Evolutionary conservation across 2,329 filamentous ascomycete species (phyloP).

Genomic region (Fusarium transvaalense): DNA sequence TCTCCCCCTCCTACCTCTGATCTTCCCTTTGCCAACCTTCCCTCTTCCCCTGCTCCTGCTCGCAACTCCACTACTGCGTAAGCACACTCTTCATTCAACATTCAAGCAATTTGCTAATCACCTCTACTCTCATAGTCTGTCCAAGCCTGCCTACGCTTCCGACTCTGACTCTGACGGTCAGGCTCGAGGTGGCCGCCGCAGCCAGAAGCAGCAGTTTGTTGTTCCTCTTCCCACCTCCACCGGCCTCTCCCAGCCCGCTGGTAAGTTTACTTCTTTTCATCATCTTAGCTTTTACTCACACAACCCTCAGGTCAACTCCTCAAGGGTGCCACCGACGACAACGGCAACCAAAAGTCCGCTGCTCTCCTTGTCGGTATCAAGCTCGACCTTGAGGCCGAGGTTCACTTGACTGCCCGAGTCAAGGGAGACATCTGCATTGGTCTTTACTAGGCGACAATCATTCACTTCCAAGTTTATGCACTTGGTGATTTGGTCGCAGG

Average conservation of each 20-base stretch:
- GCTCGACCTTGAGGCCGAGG: slow-evolving; percentile 72
- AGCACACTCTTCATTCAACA: slow-evolving; percentile 26
- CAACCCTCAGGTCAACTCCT: slow-evolving; percentile 62
- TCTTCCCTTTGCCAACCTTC: slow-evolving; percentile 40
- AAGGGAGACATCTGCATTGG: slow-evolving; percentile 70
- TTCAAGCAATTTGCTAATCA: slow-evolving; percentile 26
- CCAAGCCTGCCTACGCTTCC: slow-evolving; percentile 50
- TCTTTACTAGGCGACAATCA: slow-evolving; percentile 42
- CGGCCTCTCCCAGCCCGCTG: slow-evolving; percentile 53
- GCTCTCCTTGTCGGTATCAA: slow-evolving; percentile 72
- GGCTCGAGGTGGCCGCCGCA: slow-evolving; percentile 49
- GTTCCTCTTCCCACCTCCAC: slow-evolving; percentile 51
- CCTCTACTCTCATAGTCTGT: slow-evolving; percentile 33
- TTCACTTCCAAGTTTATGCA: slow-evolving; percentile 1
- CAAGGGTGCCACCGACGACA: slow-evolving; percentile 67
- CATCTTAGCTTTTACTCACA: slow-evolving; percentile 7
- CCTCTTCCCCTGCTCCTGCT: slow-evolving; percentile 39
- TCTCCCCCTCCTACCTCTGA: slow-evolving; percentile 39
- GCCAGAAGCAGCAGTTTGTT: slow-evolving; percentile 47
- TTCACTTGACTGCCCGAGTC: slow-evolving; percentile 70
- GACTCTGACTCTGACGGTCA: slow-evolving; percentile 51
- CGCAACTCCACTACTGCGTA: slow-evolving; percentile 37
- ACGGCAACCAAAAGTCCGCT: slow-evolving; percentile 69
- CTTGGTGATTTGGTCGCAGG: slow-evolving; percentile 35
- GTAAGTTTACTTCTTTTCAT: slow-evolving; percentile 22